Conservation (phyloP, 495 filamentous ascomycete genomes). For the Collariella sp. region DNA sequence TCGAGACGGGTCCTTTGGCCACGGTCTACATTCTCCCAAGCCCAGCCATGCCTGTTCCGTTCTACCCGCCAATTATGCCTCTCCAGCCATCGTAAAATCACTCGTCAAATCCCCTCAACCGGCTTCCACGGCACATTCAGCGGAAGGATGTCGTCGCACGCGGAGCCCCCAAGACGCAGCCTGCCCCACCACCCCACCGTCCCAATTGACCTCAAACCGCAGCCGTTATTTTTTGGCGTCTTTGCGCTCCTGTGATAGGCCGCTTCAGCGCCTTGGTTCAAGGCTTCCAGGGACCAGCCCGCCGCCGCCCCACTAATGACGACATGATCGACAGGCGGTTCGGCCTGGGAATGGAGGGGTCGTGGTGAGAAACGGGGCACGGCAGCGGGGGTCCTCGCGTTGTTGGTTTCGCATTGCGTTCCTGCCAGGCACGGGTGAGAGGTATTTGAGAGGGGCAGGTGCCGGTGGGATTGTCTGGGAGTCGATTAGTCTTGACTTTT, state of each 20-base stretch:
- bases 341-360: conserved; percentile 5
- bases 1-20: no score
- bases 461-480: not conserved
- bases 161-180: not conserved
- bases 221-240: not conserved
- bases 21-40: no score
- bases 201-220: not conserved
- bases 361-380: not conserved
- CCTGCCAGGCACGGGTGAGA: not conserved
- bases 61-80: no score
- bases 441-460: not conserved
- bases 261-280: not conserved
- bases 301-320: not conserved
- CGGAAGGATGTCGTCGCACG: not conserved
- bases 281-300: conserved; percentile 3
- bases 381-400: not conserved
- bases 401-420: conserved; percentile 6
- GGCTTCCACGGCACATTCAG: not conserved
- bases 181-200: not conserved
- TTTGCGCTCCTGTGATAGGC: not conserved
- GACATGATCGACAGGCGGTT: conserved; percentile 8
- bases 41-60: no score
- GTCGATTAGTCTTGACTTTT: not conserved
- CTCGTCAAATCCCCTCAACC: not conserved
- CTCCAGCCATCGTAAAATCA: no score